Evolutionary conservation across 441 rosid genomes (phyloP), one percentile per base, ranked within the genome.

Genomic region (Metrosideros polymorpha): DNA sequence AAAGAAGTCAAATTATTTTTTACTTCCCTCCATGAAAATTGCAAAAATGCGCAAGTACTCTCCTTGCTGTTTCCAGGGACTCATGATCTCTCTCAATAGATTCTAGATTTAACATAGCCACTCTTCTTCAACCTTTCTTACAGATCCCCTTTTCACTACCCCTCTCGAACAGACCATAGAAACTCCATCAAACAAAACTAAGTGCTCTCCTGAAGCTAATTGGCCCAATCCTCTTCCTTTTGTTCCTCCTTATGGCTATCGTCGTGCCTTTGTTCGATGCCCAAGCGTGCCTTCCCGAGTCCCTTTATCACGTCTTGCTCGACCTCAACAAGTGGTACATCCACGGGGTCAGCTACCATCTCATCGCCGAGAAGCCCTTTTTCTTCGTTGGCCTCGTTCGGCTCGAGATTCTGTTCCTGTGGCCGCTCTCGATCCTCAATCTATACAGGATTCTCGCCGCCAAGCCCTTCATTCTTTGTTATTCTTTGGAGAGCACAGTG

Each of bases 351-450:
- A 94, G 92, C 24, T 98, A 97, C 85, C 96, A 91, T 85, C 89
- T 96, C 30, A 12, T 93, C 50, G 55, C 77, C 82, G 98, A 96
- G 89, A 95, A 93, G 89, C 99, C 98, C 15, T 89, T 86, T 88
- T 97, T 96, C 93, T 91, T 94, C 88, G 93, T 94, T 8, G 98
- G 95, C 6, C 42, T 94, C n/a, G 91, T 93, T 6, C 93, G 98
- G 98, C 90, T 93, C 25, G 97, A 95, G 91, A 92, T 97, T 39
- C 32, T 94, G 19, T 90, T 96, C 85, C 94, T 90, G 17, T 97
- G 99, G 97, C 98, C 99, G 18, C 98, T 96, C 82, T 86, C 94
- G 8, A 75, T 96, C 56, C 71, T 93, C 82, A 96, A 91, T 83
- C 85, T 95, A 35, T 94, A 89, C 84, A 97, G 89, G 3, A 87